These are phyloP conservation scores for Cyberlindnera maritima DNA, from an alignment of 805 yeast species.

Conservation along the genomic window DNA sequence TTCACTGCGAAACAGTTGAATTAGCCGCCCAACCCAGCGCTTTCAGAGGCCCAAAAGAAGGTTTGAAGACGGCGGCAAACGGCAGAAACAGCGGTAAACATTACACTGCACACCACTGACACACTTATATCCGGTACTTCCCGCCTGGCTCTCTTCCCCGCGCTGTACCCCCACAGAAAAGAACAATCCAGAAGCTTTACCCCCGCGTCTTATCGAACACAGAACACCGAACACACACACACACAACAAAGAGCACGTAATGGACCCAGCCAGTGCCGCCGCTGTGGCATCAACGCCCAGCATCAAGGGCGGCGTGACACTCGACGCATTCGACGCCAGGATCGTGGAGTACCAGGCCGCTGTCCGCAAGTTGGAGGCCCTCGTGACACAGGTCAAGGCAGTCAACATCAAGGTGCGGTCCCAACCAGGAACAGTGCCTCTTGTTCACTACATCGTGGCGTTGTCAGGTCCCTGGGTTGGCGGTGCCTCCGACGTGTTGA, in stretches of 20 bases:
- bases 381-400: slow-evolving; percentile 34
- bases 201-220: too few species aligned
- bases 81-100: too few species aligned
- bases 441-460: slow-evolving; percentile 15
- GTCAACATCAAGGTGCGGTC: slow-evolving; percentile 18
- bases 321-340: slow-evolving; percentile 53
- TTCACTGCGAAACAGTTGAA: too few species aligned
- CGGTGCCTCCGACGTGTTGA: slow-evolving; percentile 14
- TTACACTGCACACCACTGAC: too few species aligned
- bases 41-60: too few species aligned
- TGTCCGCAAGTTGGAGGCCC: slow-evolving; percentile 41
- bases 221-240: not conserved
- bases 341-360: slow-evolving; percentile 59
- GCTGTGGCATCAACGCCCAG: slow-evolving; percentile 29
- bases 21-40: too few species aligned
- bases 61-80: too few species aligned
- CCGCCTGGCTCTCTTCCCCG: too few species aligned
- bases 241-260: not conserved
- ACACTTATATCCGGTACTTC: too few species aligned
- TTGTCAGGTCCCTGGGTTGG: slow-evolving; percentile 17
- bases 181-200: too few species aligned
- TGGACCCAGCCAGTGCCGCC: slow-evolving; percentile 18
- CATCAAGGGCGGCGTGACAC: slow-evolving; percentile 30
- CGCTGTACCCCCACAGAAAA: too few species aligned
- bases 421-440: slow-evolving; percentile 9